Conservation (phyloP, 768 basidiomycete genomes). For the Myochromella boudieri region DNA sequence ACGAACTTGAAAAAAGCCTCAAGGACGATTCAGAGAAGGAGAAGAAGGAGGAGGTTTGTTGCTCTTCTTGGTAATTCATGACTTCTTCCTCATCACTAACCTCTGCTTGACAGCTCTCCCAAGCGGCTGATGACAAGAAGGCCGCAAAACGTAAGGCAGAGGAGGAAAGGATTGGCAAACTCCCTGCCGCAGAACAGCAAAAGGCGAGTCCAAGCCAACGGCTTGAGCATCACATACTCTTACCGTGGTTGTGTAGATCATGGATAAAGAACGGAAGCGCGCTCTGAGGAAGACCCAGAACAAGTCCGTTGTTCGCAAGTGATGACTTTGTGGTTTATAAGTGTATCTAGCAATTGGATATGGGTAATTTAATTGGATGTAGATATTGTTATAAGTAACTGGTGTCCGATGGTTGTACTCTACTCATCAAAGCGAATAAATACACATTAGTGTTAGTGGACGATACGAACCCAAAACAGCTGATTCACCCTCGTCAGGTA, state of each 20-base stretch:
- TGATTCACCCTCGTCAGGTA: conserved; percentile 5
- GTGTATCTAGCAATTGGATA: conserved; percentile 14
- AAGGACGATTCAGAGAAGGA: conserved; percentile 67
- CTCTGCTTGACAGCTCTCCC: conserved; percentile 22
- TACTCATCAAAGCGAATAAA: no score
- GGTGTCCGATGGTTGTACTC: neutral
- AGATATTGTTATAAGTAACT: conserved; percentile 4
- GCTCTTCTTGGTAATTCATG: neutral
- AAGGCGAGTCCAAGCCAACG: conserved; percentile 48
- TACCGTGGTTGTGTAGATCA: conserved; percentile 34
- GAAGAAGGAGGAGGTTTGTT: conserved; percentile 64
- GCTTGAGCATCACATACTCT: neutral
- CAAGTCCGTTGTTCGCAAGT: conserved; percentile 55
- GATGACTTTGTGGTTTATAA: conserved; percentile 12
- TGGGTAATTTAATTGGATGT: conserved; percentile 20
- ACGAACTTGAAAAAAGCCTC: conserved; percentile 68
- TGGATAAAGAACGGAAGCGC: conserved; percentile 80
- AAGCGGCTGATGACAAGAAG: conserved; percentile 67
- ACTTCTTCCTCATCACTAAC: neutral
- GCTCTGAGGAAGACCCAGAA: conserved; percentile 67
- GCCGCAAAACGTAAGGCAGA: conserved; percentile 73
- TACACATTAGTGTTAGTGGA: no score
- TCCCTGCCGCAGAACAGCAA: conserved; percentile 80
- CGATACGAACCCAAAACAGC: no score
- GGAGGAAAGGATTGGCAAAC: conserved; percentile 68